Evolutionary conservation across 2,329 filamentous ascomycete genomes (phyloP).

Genomic region (Fusarium coffeatum): DNA sequence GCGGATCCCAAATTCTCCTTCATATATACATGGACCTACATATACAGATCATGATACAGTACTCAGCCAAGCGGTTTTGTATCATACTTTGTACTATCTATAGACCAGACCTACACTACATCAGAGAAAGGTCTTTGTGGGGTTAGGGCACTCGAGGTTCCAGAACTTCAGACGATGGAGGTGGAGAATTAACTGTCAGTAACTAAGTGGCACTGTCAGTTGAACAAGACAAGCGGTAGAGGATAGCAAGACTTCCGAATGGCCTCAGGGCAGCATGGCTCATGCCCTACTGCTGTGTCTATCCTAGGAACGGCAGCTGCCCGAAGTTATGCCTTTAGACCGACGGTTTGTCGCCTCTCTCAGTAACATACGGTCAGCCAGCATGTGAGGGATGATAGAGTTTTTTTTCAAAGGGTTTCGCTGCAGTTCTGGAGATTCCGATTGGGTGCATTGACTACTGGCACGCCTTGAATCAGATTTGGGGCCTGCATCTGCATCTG

Average conservation of each 20-base stretch:
- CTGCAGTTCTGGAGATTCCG: slow-evolving; percentile 2
- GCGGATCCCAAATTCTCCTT: slow-evolving; percentile 10
- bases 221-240: background rate
- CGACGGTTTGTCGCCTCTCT: slow-evolving; percentile 9
- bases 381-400: slow-evolving; percentile 30
- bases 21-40: background rate
- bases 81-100: background rate
- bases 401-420: slow-evolving; percentile 4
- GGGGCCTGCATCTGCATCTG: slow-evolving; percentile 4
- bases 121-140: slow-evolving; percentile 5
- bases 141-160: slow-evolving; percentile 23
- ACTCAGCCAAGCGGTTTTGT: slow-evolving; percentile 22
- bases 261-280: background rate
- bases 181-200: slow-evolving; percentile 15
- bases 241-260: background rate
- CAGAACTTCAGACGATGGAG: slow-evolving; percentile 25
- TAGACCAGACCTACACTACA: background rate
- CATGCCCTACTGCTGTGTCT: background rate
- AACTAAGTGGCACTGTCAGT: slow-evolving; percentile 21
- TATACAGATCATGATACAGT: background rate
- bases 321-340: slow-evolving; percentile 7
- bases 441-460: slow-evolving; percentile 24
- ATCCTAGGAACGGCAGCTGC: slow-evolving; percentile 4
- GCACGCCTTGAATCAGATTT: slow-evolving; percentile 30
- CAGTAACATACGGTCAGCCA: background rate